Percentiles rank a stretch among this genome's conserved stretches.
phyloP scores from a whole-genome alignment of 371 early-diverging fungal genomes.

The Rhizopus microsporus region DNA sequence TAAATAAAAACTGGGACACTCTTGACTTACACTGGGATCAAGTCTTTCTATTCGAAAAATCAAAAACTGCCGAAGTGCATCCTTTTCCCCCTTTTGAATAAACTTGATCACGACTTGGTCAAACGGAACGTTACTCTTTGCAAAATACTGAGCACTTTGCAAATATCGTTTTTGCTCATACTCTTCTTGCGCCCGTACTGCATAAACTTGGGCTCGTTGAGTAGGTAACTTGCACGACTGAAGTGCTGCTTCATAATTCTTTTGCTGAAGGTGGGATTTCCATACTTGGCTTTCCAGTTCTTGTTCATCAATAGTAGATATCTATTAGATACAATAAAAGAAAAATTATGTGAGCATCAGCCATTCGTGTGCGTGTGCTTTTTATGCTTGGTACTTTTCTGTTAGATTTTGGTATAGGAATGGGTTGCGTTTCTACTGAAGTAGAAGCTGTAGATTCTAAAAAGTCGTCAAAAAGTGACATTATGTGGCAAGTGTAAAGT shows the following conservation, averaged over 20 bases:
- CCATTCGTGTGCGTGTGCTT: neutral
- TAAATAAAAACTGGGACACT: neutral
- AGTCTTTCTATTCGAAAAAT: slow-evolving; percentile 65
- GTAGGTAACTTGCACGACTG: slow-evolving; percentile 73
- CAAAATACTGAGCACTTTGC: slow-evolving; percentile 84
- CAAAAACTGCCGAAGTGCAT: slow-evolving; percentile 78
- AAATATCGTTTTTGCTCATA: slow-evolving; percentile 73
- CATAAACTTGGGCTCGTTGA: slow-evolving; percentile 77
- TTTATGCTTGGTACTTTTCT: neutral
- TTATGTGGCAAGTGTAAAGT: slow-evolving; percentile 3
- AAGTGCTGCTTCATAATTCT: slow-evolving; percentile 74
- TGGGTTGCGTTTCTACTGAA: neutral
- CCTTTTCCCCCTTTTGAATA: slow-evolving; percentile 57
- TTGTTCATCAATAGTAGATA: slow-evolving; percentile 61
- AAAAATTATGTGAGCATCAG: slow-evolving; percentile 60
- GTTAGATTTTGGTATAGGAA: slow-evolving; percentile 1
- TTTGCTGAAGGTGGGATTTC: slow-evolving; percentile 79
- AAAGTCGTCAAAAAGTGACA: slow-evolving; percentile 48
- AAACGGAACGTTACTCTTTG: slow-evolving; percentile 78
- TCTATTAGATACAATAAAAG: neutral
- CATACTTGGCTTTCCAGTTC: slow-evolving; percentile 78
- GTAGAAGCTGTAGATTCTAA: slow-evolving; percentile 31
- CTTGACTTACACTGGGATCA: slow-evolving; percentile 53
- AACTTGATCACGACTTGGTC: slow-evolving; percentile 88
- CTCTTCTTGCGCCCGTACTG: slow-evolving; percentile 84